Percentiles rank a stretch among this genome's conserved stretches.
Conservation (phyloP, 1,284 basidiomycete species). For the Farysia itapuensis region DNA sequence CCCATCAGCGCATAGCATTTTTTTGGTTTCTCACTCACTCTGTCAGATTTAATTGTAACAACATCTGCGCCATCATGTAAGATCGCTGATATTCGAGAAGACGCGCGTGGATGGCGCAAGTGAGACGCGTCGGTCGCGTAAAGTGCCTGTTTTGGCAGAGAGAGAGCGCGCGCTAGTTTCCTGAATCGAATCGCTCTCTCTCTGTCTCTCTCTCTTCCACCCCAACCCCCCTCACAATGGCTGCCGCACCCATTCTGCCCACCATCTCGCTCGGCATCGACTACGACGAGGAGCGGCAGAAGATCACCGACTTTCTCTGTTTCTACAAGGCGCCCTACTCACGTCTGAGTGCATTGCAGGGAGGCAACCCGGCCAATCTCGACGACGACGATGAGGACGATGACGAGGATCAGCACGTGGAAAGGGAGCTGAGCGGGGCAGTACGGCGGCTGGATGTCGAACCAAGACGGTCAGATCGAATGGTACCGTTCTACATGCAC, state of each 20-base stretch:
- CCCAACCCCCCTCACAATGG: slow-evolving; percentile 8
- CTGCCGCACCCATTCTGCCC: slow-evolving; percentile 61
- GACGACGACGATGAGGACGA: slow-evolving; percentile 14
- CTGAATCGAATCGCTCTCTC: too few species aligned
- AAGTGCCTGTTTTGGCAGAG: too few species aligned
- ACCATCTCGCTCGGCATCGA: slow-evolving; percentile 65
- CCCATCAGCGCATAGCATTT: too few species aligned
- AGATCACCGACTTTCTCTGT: slow-evolving; percentile 53
- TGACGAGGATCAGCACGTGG: slow-evolving; percentile 18
- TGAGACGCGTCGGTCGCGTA: too few species aligned
- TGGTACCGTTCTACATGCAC: slow-evolving; percentile 77
- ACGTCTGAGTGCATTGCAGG: slow-evolving; percentile 10
- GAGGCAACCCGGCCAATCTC: slow-evolving; percentile 9
- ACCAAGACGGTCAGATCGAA: slow-evolving; percentile 3
- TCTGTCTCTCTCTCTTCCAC: too few species aligned
- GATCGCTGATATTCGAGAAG: too few species aligned
- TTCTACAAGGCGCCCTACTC: slow-evolving; percentile 47
- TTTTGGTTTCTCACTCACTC: too few species aligned
- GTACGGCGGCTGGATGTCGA: slow-evolving; percentile 35
- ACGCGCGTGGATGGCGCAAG: too few species aligned
- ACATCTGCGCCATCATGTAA: too few species aligned
- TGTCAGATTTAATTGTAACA: too few species aligned
- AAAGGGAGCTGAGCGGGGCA: slow-evolving; percentile 10
- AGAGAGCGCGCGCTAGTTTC: too few species aligned
- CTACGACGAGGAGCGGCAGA: slow-evolving; percentile 63